Base-by-base conservation (phyloP, 2,329 filamentous ascomycete species). In the Diaporthe sp. region DNA sequence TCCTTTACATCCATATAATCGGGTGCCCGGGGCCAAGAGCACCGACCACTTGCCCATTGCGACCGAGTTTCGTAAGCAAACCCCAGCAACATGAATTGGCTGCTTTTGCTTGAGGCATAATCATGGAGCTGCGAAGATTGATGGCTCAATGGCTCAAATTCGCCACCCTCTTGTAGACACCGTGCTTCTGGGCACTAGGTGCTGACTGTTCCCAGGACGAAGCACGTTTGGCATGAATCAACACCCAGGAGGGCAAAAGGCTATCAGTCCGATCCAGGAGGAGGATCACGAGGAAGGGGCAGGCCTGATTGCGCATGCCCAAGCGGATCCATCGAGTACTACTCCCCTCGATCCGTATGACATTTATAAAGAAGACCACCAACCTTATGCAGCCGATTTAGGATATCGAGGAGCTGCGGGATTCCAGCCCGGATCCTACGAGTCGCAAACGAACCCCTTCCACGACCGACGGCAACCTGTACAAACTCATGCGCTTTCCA, bases 1-100 rank as follows among this genome's bases (percentile, higher is more conserved):
- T 55, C 75, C 75, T 63, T 63, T 71, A 47, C 78, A 78, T 81
- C 78, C 73, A 83, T 78, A 79, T 78, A 78, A 69, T 74, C 76
- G 59, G 39, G 70, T 75, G 25, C 72, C 79, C 7, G 78, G 78
- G 1, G 77, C 73, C 35, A 83, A 80, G 77, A 85, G 82, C 77
- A 84, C 83, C 39, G 83, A 83, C 55, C 81, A 84, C 56, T 77
- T 85, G 53, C 84, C 83, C 25, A 85, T 84, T 73, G 83, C 83
- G 2, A 80, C 78, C 39, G 78, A 85, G 75, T 85, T 84, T 75
- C 82, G 84, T 61, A 75, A 75, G 74, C 72, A 70, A 70, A 70
- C 55, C 59, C 61, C 56, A 51, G 59, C 61, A 51, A 53, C 72
- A 71, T 71, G 50, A 55, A 66, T 61, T 58, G 63, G 74, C 72